Evolutionary conservation across 805 yeast genomes (phyloP).

Genomic region (Groenewaldozyma tartarivorans): DNA sequence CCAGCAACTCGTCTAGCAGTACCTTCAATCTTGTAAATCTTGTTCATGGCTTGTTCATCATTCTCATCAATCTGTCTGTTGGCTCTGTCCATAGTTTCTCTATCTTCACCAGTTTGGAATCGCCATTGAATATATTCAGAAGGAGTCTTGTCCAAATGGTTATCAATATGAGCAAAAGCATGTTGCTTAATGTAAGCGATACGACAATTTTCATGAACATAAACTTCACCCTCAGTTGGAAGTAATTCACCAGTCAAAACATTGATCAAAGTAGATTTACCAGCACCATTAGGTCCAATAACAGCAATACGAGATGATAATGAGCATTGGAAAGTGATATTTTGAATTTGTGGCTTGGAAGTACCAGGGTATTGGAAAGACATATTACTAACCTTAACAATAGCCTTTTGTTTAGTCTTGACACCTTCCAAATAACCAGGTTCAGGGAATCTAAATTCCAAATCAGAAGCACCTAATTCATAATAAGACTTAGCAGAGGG

Average conservation of each 20-base stretch:
- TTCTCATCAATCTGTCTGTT: slow-evolving; percentile 95
- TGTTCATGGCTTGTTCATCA: slow-evolving; percentile 98
- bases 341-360: slow-evolving; percentile 82
- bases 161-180: slow-evolving; percentile 98
- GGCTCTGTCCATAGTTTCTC: slow-evolving; percentile 99
- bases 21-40: slow-evolving; percentile 98
- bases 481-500: slow-evolving; percentile 98
- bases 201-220: slow-evolving; percentile 99
- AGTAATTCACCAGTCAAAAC: slow-evolving; percentile 98
- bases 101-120: slow-evolving; percentile 99
- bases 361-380: slow-evolving; percentile 99
- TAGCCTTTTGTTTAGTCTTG: slow-evolving; percentile 99
- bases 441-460: slow-evolving; percentile 97
- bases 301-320: slow-evolving; percentile 99
- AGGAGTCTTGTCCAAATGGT: slow-evolving; percentile 98
- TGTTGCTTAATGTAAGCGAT: slow-evolving; percentile 99
- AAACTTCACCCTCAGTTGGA: slow-evolving; percentile 97
- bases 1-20: slow-evolving; percentile 95
- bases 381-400: slow-evolving; percentile 96
- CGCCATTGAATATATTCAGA: slow-evolving; percentile 99
- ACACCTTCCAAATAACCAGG: slow-evolving; percentile 99
- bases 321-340: slow-evolving; percentile 97
- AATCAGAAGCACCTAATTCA: slow-evolving; percentile 96
- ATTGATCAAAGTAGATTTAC: slow-evolving; percentile 97
- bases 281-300: slow-evolving; percentile 99